Evolutionary conservation across 805 yeast species (phyloP), one percentile per base, ranked within the genome.

Genomic region (Suhomyces emberorum): DNA sequence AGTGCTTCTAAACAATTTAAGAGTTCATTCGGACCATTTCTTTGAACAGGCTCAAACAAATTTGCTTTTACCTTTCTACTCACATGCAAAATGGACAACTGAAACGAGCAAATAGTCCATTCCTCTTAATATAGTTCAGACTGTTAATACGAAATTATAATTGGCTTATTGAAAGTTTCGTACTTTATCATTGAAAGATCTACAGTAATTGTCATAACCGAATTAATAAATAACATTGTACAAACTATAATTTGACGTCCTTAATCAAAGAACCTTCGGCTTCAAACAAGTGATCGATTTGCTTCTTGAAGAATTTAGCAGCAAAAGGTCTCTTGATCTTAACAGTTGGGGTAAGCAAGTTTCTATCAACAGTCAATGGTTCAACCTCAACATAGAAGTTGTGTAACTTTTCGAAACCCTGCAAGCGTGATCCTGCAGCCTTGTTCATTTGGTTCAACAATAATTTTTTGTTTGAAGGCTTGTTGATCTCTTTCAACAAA

Each of bases 261-360:
- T 20, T 35, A 12, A 34, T n/a, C 39, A 50, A 42, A 8, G 46
- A 32, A 3, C 81, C 81, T 44, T 78, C 80, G 6, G 15, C 37
- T 31, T 32, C 43, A 39, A 79, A 79, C 60, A 79, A 51, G 5
- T 41, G 46, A 17, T 63, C 63, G 28, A 79, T 56, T 19, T 59
- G 64, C 7, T 52, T 45, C 28, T 57, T 52, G 49, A 70, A 77
- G 23, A 56, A 60, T 49, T 66, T 65, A 27, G 67, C 66, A 0
- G 80, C 78, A 18, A 63, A 61, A 2, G 70, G 59, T 39, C 85
- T 62, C 54, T 76, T 76, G 35, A 77, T 57, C 55, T 77, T 77
- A 44, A 77, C 45, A 7, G 62, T 57, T 12, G 62, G 60, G 7
- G 62, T 56, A 17, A 57, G 38, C 17, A 55, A 48, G 32, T 55